Evolutionary conservation across 768 basidiomycete species (phyloP).

Genomic region (Termitomyces sp.): DNA sequence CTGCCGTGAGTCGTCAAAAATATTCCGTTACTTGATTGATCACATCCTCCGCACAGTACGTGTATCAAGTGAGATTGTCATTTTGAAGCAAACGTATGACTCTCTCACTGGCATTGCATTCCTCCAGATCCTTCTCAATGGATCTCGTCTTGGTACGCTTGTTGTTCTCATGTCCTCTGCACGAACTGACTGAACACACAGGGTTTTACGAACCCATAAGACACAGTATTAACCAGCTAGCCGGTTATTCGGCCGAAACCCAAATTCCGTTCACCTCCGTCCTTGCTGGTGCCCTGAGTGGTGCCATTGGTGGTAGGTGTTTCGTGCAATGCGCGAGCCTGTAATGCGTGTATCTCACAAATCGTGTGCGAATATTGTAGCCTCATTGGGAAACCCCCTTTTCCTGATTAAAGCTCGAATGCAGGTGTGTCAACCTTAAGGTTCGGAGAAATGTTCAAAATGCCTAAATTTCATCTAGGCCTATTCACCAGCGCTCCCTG

Average conservation of each 20-base stretch:
- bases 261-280: slow-evolving; percentile 76
- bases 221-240: slow-evolving; percentile 54
- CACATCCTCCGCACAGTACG: slow-evolving; percentile 55
- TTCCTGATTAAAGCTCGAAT: slow-evolving; percentile 97
- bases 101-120: slow-evolving; percentile 4
- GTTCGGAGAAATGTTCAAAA: background rate
- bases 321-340: background rate
- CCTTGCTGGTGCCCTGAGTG: slow-evolving; percentile 83
- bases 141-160: slow-evolving; percentile 73
- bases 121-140: slow-evolving; percentile 83
- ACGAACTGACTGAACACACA: slow-evolving; percentile 18
- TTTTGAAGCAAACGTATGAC: slow-evolving; percentile 3
- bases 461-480: slow-evolving; percentile 43
- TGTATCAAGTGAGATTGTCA: slow-evolving; percentile 68
- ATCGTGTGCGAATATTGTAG: slow-evolving; percentile 25
- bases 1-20: slow-evolving; percentile 60
- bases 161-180: background rate
- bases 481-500: slow-evolving; percentile 90
- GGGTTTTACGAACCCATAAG: slow-evolving; percentile 97
- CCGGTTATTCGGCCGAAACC: slow-evolving; percentile 59
- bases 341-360: background rate
- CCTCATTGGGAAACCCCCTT: slow-evolving; percentile 79
- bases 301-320: slow-evolving; percentile 77
- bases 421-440: slow-evolving; percentile 52
- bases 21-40: background rate